phyloP scores from a whole-genome alignment of 257 asterid genomes.

The Scutellaria minor region DNA sequence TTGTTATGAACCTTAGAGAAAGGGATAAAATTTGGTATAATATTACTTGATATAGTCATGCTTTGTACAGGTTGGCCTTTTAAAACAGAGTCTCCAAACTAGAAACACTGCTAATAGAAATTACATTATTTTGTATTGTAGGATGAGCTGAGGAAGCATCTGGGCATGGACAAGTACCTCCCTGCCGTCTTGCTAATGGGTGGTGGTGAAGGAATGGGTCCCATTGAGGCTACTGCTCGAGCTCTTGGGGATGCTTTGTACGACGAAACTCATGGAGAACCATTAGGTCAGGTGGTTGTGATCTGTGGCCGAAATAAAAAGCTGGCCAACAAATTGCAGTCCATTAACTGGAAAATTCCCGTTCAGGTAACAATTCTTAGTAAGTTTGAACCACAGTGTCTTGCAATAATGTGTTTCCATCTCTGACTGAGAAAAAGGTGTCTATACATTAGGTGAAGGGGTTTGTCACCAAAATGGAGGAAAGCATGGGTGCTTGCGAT shows the following conservation, averaged over 20 bases:
- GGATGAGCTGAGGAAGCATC: conserved; percentile 78
- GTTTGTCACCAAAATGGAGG: conserved; percentile 94
- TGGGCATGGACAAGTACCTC: conserved; percentile 87
- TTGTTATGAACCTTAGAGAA: too few relatives aligned
- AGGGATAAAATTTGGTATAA: too few relatives aligned
- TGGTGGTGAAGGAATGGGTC: conserved; percentile 99
- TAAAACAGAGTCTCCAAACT: too few relatives aligned
- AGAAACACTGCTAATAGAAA: too few relatives aligned
- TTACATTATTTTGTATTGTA: conserved; percentile 36
- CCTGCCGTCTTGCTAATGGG: conserved; percentile 96
- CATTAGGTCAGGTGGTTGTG: conserved; percentile 86
- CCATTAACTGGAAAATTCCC: conserved; percentile 85
- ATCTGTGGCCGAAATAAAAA: conserved; percentile 93
- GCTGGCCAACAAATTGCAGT: conserved; percentile 67
- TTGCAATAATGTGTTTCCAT: not conserved
- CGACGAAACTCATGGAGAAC: conserved; percentile 71
- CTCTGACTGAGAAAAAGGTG: not conserved
- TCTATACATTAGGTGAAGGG: conserved; percentile 77
- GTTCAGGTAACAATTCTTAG: conserved; percentile 44
- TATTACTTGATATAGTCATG: too few relatives aligned
- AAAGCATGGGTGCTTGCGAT: conserved; percentile 97
- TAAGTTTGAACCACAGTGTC: not conserved
- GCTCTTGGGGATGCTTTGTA: conserved; percentile 85
- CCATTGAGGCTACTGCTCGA: conserved; percentile 96
- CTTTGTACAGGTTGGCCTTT: too few relatives aligned